A percentile compares a stretch with the other conserved stretches of the same genome.
These are phyloP conservation scores for Collariella sp. DNA, from an alignment of 495 filamentous ascomycete genomes.

Conservation along the genomic window DNA sequence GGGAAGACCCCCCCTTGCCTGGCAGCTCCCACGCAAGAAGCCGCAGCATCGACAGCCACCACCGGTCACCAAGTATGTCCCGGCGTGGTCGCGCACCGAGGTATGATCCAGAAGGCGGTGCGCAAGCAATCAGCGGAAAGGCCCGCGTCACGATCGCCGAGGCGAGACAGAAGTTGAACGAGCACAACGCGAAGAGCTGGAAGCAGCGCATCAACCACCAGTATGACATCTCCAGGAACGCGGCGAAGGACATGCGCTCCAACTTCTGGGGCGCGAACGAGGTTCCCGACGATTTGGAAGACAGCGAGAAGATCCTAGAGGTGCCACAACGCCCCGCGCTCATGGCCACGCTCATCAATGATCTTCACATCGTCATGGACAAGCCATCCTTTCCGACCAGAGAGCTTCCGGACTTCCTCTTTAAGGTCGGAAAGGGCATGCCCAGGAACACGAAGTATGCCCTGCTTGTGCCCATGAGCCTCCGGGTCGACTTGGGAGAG, in stretches of 20 bases:
- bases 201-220: constrained; percentile 80
- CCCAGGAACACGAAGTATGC: constrained; percentile 83
- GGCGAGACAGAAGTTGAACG: constrained; percentile 64
- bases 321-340: constrained; percentile 81
- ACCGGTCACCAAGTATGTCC: constrained; percentile 24
- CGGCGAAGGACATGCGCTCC: constrained; percentile 69
- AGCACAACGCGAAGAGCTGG: constrained; percentile 84
- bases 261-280: constrained; percentile 80
- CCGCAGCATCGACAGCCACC: constrained; percentile 44
- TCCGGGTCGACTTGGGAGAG: constrained; percentile 88
- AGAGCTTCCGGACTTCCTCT: constrained; percentile 72
- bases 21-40: constrained; percentile 38
- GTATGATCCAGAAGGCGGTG: constrained; percentile 72
- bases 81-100: constrained; percentile 32
- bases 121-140: constrained; percentile 54
- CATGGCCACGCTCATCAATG: constrained; percentile 70
- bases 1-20: constrained; percentile 31
- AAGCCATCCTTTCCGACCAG: constrained; percentile 83
- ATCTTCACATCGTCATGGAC: constrained; percentile 78
- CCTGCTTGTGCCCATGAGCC: constrained; percentile 78
- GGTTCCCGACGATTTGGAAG: constrained; percentile 67
- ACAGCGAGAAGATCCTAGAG: constrained; percentile 76
- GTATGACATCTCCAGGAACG: constrained; percentile 56
- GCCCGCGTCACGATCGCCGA: constrained; percentile 62
- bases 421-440: constrained; percentile 91